Base-by-base conservation (phyloP, 164 flowering plant species). In the Dillenia turbinata region DNA sequence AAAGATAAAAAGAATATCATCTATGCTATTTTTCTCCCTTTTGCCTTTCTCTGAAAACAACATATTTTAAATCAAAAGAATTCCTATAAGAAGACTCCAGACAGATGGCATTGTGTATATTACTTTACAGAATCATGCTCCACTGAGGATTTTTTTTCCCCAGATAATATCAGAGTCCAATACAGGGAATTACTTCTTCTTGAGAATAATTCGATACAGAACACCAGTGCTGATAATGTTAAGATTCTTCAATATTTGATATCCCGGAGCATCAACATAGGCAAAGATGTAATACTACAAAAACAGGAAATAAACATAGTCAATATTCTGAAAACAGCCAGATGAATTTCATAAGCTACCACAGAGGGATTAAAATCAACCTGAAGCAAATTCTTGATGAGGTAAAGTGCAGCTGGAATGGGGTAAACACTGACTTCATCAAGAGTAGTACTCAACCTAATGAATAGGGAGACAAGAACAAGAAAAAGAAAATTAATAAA, bases 241-340 rank as follows among this genome's bases (percentile, higher is more conserved):
- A 50, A 94, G 67, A 65, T 94, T 94, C 85, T 94, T 94, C 75
- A 89, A 67, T 69, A 94, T 94, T 77, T 91, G 99, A 78, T 94
- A 94, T 10, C 96, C 94, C 10, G 98, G 98, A 59, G 98, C 98
- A 74, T 90, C 91, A 65, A 93, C 98, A 73, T 93, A 93, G n/a
- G 94, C 91, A 84, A 93, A 94, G 69, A 94, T 94, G 75, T 94
- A 91, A 72, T 94, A 94, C 98, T 94, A 88, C 79, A 56, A 77
- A 71, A 71, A 24, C 10, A 52, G 43, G 51, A 60, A 50, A 14
- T 17, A 49, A 24, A 60, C 22, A 24, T n/a, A 58, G 54, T 67
- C 58, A 40, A 49, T 51, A 47, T 44, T 51, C 40, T 13, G 9
- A 9, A 33, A 33, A 33, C 40, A 33, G 40, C 40, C 40, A 33